A percentile compares a stretch with the other conserved stretches of the same genome.
Conservation (phyloP, 495 filamentous ascomycete genomes). For the Tetracladium setigerum region DNA sequence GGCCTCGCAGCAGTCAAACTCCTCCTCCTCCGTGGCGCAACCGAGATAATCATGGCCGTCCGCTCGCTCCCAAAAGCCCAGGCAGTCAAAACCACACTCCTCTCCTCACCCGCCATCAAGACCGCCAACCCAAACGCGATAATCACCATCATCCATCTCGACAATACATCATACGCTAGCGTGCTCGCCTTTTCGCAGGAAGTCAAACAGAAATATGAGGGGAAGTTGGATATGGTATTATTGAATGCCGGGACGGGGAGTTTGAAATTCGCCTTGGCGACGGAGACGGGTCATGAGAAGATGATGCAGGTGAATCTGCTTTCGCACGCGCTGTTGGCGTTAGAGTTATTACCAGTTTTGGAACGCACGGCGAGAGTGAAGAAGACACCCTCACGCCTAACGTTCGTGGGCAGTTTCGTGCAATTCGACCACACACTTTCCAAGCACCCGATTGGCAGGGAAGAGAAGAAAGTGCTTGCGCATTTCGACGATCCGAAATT, state of each 20-base stretch:
- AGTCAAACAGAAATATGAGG: conserved; percentile 13
- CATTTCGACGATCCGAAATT: conserved; percentile 23
- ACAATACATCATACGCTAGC: conserved; percentile 22
- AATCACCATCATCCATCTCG: conserved; percentile 20
- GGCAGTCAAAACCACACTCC: conserved; percentile 11
- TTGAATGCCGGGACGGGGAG: conserved; percentile 28
- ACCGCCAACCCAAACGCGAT: conserved; percentile 10
- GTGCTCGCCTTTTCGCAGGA: conserved; percentile 20
- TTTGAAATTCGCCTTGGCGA: conserved; percentile 17
- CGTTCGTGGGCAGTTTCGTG: conserved; percentile 27
- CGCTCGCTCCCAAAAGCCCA: conserved; percentile 15
- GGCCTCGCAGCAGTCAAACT: conserved; percentile 24
- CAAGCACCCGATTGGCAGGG: neutral
- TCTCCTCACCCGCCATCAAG: conserved; percentile 7
- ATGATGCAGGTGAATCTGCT: conserved; percentile 28
- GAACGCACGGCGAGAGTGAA: conserved; percentile 16
- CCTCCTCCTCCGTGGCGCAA: conserved; percentile 9
- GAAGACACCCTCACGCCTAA: conserved; percentile 21
- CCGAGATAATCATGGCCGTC: conserved; percentile 22
- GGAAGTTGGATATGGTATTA: conserved; percentile 23
- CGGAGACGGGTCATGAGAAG: conserved; percentile 26
- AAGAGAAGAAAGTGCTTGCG: conserved; percentile 20
- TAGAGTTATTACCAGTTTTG: conserved; percentile 28
- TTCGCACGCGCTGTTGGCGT: conserved; percentile 26
- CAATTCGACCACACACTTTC: conserved; percentile 15